phyloP scores from a whole-genome alignment of 2,329 filamentous ascomycete species.

The Xylariaceae sp. region DNA sequence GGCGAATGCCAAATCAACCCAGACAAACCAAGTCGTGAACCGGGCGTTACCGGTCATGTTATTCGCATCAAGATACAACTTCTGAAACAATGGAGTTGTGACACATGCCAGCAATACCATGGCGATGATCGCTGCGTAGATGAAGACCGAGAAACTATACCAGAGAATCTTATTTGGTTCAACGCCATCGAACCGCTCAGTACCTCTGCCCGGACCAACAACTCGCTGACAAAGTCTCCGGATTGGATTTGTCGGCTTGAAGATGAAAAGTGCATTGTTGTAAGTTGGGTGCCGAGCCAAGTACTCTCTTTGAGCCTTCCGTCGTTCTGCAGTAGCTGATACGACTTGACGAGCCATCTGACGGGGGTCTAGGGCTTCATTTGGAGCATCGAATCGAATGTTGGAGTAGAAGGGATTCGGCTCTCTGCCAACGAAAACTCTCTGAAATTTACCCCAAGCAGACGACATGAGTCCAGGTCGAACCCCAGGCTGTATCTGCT shows the following conservation, averaged over 20 bases:
- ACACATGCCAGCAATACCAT: constrained; percentile 98
- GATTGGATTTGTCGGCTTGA: constrained; percentile 71
- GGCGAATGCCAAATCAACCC: constrained; percentile 87
- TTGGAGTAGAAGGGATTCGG: constrained; percentile 94
- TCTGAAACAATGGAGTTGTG: constrained; percentile 91
- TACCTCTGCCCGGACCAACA: constrained; percentile 85
- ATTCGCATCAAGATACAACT: constrained; percentile 67
- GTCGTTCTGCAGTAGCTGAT: constrained; percentile 74
- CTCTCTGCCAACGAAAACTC: constrained; percentile 59
- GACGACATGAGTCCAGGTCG: constrained; percentile 56
- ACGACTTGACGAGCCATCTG: constrained; percentile 90
- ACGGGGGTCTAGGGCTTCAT: constrained; percentile 77
- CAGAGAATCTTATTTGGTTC: constrained; percentile 85
- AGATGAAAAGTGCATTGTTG: constrained; percentile 88
- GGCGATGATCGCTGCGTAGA: constrained; percentile 88
- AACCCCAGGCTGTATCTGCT: constrained; percentile 36
- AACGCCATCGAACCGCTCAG: constrained; percentile 81
- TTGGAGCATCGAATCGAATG: constrained; percentile 62
- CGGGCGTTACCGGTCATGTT: constrained; percentile 38
- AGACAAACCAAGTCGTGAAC: constrained; percentile 85
- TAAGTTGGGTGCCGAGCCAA: constrained; percentile 82
- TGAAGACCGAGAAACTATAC: constrained; percentile 90
- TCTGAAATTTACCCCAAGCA: constrained; percentile 57
- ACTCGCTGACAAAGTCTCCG: constrained; percentile 81
- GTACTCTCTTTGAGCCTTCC: constrained; percentile 87